Conservation (phyloP, 106 monocot genomes). For the Dioscorea dumetorum region DNA sequence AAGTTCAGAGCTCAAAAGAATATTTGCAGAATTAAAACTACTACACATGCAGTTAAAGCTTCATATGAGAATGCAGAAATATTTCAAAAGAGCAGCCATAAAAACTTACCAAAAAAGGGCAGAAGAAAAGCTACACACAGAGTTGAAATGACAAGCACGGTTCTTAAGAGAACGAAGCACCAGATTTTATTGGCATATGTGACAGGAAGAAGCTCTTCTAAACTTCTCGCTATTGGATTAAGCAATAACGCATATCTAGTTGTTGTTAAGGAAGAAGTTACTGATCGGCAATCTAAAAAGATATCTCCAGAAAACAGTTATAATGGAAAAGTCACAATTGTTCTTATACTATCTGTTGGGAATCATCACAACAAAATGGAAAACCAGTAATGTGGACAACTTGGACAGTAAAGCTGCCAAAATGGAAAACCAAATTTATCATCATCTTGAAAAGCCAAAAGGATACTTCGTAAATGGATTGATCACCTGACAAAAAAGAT, state of each 20-base stretch:
- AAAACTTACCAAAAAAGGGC: constrained; percentile 75
- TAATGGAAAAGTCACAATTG: too few species aligned
- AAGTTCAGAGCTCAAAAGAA: too few species aligned
- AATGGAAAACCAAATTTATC: background rate
- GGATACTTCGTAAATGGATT: constrained; percentile 98
- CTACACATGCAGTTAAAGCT: too few species aligned
- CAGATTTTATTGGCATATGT: constrained; percentile 15
- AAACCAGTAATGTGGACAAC: background rate
- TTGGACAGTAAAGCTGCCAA: background rate
- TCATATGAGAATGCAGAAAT: too few species aligned
- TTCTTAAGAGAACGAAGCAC: constrained; percentile 53
- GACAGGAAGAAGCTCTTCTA: constrained; percentile 76
- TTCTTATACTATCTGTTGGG: too few species aligned
- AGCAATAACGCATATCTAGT: constrained; percentile 79
- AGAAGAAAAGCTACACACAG: constrained; percentile 79
- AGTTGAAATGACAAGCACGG: constrained; percentile 66
- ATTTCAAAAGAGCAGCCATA: too few species aligned
- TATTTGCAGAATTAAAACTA: too few species aligned
- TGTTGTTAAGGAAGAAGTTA: constrained; percentile 31
- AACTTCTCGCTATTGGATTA: constrained; percentile 75
- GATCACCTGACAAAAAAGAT: constrained; percentile 58
- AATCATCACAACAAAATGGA: too few species aligned
- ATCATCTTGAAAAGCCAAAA: constrained; percentile 11
- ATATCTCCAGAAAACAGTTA: too few species aligned
- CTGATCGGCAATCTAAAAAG: too few species aligned